Evolutionary conservation across 306 rosid species (phyloP), one percentile per base, ranked within the genome.

Genomic region (Lupinus albus): DNA sequence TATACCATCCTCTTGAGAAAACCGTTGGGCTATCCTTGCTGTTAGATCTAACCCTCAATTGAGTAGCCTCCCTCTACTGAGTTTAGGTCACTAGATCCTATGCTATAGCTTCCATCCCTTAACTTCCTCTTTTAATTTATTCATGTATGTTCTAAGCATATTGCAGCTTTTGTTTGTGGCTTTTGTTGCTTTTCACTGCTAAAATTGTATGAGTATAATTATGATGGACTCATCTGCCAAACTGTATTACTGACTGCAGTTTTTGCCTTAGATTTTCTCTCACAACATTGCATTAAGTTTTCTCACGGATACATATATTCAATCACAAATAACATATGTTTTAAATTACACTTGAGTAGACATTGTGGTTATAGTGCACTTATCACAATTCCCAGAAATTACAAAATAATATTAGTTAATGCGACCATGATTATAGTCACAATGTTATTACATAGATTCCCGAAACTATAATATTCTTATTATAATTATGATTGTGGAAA

Each of bases 1-100:
- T 9, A 50, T 65, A 45, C 61, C 49, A 4, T 13, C 38, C 70
- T 47, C 68, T 79, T 79, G 79, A 74, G 81, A 78, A 84, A 84
- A 76, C 85, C 79, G 82, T 80, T 79, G 85, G 81, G 66, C 75
- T 78, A 64, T 74, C 47, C 47, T 49, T 51, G 64, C 12, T 78
- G 85, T 71, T 59, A 45, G 68, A 82, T 84, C 88, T 46, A 61
- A 75, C 60, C 74, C 52, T 83, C 67, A 70, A 72, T 64, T 67
- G 20, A 36, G 47, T 69, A 49, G 74, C 69, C 68, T 79, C 39
- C 69, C 68, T 79, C 39, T 61, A 69, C 17, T 51, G 18, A 20
- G 35, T 18, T 61, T 76, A 70, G 76, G 61, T 17, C 60, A 53
- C 38, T 72, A 50, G 66, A 45, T 73, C 66, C 71, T 66, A 69